Percentiles rank a stretch among this genome's conserved stretches.
Evolutionary conservation across 805 yeast genomes (phyloP).

Genomic region (Sugiyamaella chiloensis): DNA sequence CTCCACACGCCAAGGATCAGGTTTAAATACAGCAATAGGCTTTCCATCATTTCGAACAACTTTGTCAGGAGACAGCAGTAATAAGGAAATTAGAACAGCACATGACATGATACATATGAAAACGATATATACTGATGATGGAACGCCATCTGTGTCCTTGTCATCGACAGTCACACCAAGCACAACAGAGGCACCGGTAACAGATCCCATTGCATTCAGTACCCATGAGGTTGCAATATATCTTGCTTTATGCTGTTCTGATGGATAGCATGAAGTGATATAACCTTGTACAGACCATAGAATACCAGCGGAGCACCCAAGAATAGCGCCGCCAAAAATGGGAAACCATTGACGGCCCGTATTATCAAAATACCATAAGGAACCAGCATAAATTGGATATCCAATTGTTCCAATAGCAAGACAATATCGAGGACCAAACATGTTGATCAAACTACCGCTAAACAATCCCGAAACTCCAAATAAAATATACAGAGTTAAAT

Average conservation of each 20-base stretch:
- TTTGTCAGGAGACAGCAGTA: constrained; percentile 9
- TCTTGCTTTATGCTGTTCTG: constrained; percentile 50
- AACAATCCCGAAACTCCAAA: constrained; percentile 41
- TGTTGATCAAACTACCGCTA: constrained; percentile 53
- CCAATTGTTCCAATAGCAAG: constrained; percentile 44
- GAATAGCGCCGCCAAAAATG: constrained; percentile 7
- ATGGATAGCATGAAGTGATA: constrained; percentile 54
- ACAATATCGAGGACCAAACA: constrained; percentile 40
- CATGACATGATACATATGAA: constrained; percentile 10
- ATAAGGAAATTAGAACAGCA: constrained; percentile 4
- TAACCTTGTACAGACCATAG: constrained; percentile 39
- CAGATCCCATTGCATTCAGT: constrained; percentile 58
- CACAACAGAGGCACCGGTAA: constrained; percentile 56
- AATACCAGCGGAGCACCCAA: constrained; percentile 8
- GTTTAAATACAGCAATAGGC: constrained; percentile 30
- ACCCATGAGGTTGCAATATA: constrained; percentile 56
- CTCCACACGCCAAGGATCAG: constrained; percentile 21
- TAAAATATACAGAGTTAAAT: constrained; percentile 1
- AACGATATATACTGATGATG: constrained; percentile 8
- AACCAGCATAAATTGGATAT: constrained; percentile 44
- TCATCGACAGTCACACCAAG: constrained; percentile 27
- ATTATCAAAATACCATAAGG: constrained; percentile 44
- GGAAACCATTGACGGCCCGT: constrained; percentile 45
- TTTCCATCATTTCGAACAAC: constrained; percentile 10
- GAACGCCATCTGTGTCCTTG: constrained; percentile 6